These are phyloP conservation scores for Plectranthus barbatus DNA, from an alignment of 257 asterid genomes.

Conservation along the genomic window DNA sequence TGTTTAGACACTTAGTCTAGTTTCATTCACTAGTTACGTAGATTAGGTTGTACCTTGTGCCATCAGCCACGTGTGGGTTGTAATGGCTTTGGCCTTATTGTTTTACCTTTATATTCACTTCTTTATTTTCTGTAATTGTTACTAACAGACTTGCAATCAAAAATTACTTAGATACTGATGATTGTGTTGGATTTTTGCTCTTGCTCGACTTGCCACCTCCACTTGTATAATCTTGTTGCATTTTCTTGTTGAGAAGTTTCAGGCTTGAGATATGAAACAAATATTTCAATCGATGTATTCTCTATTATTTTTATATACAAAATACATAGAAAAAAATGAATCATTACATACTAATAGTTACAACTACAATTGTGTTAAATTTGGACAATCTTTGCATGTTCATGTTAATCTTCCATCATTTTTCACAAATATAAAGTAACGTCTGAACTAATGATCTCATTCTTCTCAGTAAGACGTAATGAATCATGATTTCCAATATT, in stretches of 20 bases:
- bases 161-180: constrained; percentile 69
- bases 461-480: constrained; percentile 45
- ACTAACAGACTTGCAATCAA: constrained; percentile 93
- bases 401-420: not conserved
- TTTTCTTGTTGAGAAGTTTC: not conserved
- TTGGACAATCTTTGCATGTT: not conserved
- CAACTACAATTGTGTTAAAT: not conserved
- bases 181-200: constrained; percentile 87
- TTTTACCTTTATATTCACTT: too few relatives aligned
- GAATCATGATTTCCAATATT: constrained; percentile 21
- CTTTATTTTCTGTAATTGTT: too few relatives aligned
- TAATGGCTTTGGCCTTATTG: too few relatives aligned
- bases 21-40: too few relatives aligned
- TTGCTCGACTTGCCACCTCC: constrained; percentile 88
- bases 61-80: too few relatives aligned
- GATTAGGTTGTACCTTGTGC: too few relatives aligned
- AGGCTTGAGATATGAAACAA: not conserved
- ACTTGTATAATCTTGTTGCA: constrained; percentile 43
- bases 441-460: constrained; percentile 40
- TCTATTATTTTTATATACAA: too few relatives aligned
- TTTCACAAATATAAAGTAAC: not conserved
- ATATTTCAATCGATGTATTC: too few relatives aligned
- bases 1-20: too few relatives aligned
- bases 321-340: not conserved
- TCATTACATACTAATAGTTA: not conserved